Conservation (phyloP, 176 grass and related monocot species). For the Oryza rufipogon region DNA sequence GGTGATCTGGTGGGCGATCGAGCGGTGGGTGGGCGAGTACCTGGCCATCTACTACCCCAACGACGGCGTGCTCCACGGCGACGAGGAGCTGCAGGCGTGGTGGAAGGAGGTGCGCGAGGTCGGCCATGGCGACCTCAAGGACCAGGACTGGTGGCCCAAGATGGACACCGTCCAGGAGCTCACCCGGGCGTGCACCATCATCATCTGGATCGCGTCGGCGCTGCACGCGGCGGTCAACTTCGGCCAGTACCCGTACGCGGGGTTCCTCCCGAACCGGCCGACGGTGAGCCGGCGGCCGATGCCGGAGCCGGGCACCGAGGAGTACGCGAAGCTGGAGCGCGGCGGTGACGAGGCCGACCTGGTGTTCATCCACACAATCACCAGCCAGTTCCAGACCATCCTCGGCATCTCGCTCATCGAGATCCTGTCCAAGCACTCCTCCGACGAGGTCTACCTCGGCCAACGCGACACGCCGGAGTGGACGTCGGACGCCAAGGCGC, state of each 20-base stretch:
- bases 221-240: slow-evolving; percentile 86
- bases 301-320: slow-evolving; percentile 44
- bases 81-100: slow-evolving; percentile 75
- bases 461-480: slow-evolving; percentile 75
- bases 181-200: slow-evolving; percentile 64
- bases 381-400: slow-evolving; percentile 70
- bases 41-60: slow-evolving; percentile 61
- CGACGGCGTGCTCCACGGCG: slow-evolving; percentile 43
- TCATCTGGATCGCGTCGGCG: slow-evolving; percentile 82
- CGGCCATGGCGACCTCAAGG: slow-evolving; percentile 73
- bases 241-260: slow-evolving; percentile 75
- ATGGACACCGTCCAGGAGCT: slow-evolving; percentile 69
- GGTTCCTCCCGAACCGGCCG: slow-evolving; percentile 77
- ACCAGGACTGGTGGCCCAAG: slow-evolving; percentile 70
- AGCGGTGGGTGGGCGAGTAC: slow-evolving; percentile 70
- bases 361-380: slow-evolving; percentile 73
- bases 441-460: slow-evolving; percentile 83
- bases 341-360: slow-evolving; percentile 53
- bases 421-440: slow-evolving; percentile 71
- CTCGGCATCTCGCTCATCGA: slow-evolving; percentile 77
- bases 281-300: slow-evolving; percentile 64
- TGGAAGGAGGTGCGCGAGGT: slow-evolving; percentile 87
- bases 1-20: slow-evolving; percentile 71
- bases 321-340: slow-evolving; percentile 39
- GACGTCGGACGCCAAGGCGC: slow-evolving; percentile 63